phyloP scores from a whole-genome alignment of 331 rosid species.

The Ulmus americana region DNA sequence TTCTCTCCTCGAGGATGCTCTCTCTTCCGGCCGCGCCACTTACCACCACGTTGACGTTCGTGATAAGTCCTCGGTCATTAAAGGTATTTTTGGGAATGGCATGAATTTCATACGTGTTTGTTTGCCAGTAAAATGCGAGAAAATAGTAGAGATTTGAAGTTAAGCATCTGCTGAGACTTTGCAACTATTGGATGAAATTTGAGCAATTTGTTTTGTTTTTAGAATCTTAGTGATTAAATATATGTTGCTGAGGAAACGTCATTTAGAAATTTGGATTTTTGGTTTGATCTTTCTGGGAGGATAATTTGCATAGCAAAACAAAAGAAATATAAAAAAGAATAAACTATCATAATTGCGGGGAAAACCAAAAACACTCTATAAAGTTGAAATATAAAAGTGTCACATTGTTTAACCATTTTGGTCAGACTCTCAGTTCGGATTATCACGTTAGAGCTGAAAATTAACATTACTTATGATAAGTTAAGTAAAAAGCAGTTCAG shows the following conservation, averaged over 20 bases:
- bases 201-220: not conserved
- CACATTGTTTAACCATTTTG: not conserved
- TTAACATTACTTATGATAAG: not conserved
- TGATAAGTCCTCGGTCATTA: conserved; percentile 39
- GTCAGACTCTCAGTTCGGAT: not conserved
- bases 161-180: conserved; percentile 2
- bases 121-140: conserved; percentile 8
- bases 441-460: not conserved
- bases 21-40: conserved; percentile 65
- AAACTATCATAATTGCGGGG: not conserved
- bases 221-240: not conserved
- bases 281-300: not conserved
- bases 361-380: not conserved
- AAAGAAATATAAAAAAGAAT: not conserved
- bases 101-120: conserved; percentile 11
- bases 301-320: not conserved
- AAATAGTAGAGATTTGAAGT: not conserved
- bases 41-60: conserved; percentile 46
- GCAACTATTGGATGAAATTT: not conserved
- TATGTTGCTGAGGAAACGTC: not conserved
- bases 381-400: not conserved
- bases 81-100: conserved; percentile 21
- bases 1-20: conserved; percentile 46
- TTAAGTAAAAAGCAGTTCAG: not conserved
- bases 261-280: too few relatives aligned